phyloP scores from a whole-genome alignment of 1,139 yeast species.

The Sugiyamaella grinbergsii region DNA sequence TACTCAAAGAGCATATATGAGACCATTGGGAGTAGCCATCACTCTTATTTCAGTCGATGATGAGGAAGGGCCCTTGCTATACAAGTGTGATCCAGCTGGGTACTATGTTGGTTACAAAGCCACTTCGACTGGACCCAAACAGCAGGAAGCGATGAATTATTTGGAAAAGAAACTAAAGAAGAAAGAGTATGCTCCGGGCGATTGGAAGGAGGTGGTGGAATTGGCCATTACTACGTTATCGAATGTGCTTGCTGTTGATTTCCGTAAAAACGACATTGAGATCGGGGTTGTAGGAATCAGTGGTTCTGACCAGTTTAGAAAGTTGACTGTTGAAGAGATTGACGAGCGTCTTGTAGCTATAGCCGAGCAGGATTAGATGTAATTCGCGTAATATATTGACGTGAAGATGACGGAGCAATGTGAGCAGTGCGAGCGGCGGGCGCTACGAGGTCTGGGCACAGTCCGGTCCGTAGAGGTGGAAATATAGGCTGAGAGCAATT shows the following conservation, averaged over 20 bases:
- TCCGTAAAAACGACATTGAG: slow-evolving; percentile 89
- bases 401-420: no score
- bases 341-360: slow-evolving; percentile 91
- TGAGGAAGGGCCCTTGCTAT: slow-evolving; percentile 85
- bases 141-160: slow-evolving; percentile 89
- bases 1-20: slow-evolving; percentile 98
- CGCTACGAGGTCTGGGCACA: no score
- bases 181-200: slow-evolving; percentile 70
- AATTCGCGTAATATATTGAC: slow-evolving; percentile 18
- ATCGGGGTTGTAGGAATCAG: slow-evolving; percentile 79
- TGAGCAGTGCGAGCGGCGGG: no score
- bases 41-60: slow-evolving; percentile 89
- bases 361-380: slow-evolving; percentile 86
- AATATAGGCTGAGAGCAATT: no score
- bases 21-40: slow-evolving; percentile 92
- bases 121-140: slow-evolving; percentile 94
- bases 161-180: slow-evolving; percentile 91
- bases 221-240: slow-evolving; percentile 84
- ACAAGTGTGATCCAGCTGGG: slow-evolving; percentile 97
- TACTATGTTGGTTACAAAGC: slow-evolving; percentile 91
- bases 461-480: no score
- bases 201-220: slow-evolving; percentile 88
- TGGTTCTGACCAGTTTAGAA: slow-evolving; percentile 52
- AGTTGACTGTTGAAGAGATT: slow-evolving; percentile 79
- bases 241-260: slow-evolving; percentile 86